A percentile compares a stretch with the other conserved stretches of the same genome.
Evolutionary conservation across 768 basidiomycete species (phyloP).

Genomic region (Mycena rosella): DNA sequence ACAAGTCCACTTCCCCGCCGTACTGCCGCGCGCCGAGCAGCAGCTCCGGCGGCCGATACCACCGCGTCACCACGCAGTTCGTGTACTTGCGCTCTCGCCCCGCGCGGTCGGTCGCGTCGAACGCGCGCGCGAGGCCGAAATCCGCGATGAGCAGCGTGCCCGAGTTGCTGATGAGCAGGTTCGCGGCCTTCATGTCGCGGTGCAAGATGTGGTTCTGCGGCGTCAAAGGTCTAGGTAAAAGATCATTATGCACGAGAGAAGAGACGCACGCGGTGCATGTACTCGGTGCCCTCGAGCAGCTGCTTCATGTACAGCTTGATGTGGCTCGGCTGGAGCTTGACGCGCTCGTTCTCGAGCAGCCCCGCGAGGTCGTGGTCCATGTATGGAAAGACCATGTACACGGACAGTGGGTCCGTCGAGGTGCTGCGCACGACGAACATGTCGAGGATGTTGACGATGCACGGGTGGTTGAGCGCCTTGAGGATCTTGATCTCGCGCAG

Average conservation of each 20-base stretch:
- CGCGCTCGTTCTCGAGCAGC: slow-evolving; percentile 90
- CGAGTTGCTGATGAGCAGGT: slow-evolving; percentile 90
- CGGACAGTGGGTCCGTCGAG: slow-evolving; percentile 79
- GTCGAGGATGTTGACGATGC: slow-evolving; percentile 89
- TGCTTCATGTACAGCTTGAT: slow-evolving; percentile 98
- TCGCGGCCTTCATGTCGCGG: slow-evolving; percentile 99
- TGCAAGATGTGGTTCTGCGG: slow-evolving; percentile 94
- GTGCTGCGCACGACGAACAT: slow-evolving; percentile 91
- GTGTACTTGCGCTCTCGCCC: slow-evolving; percentile 83
- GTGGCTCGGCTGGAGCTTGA: slow-evolving; percentile 83
- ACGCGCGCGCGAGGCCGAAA: slow-evolving; percentile 94
- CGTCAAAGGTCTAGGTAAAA: slow-evolving; percentile 25
- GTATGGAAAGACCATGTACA: slow-evolving; percentile 99
- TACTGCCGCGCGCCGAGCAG: slow-evolving; percentile 91
- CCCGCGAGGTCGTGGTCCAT: slow-evolving; percentile 99
- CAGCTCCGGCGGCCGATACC: slow-evolving; percentile 96
- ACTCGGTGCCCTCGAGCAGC: slow-evolving; percentile 94
- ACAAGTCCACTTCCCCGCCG: slow-evolving; percentile 95
- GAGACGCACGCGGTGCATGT: slow-evolving; percentile 88
- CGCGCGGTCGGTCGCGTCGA: slow-evolving; percentile 62
- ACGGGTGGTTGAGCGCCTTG: slow-evolving; percentile 88
- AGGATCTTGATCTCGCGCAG: slow-evolving; percentile 97
- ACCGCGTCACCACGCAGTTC: slow-evolving; percentile 94
- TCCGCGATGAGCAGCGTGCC: slow-evolving; percentile 92
- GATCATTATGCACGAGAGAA: too few species aligned